A percentile compares a stretch with the other conserved stretches of the same genome.
phyloP scores from a whole-genome alignment of 495 filamentous ascomycete genomes.

The Tuber aestivum region DNA sequence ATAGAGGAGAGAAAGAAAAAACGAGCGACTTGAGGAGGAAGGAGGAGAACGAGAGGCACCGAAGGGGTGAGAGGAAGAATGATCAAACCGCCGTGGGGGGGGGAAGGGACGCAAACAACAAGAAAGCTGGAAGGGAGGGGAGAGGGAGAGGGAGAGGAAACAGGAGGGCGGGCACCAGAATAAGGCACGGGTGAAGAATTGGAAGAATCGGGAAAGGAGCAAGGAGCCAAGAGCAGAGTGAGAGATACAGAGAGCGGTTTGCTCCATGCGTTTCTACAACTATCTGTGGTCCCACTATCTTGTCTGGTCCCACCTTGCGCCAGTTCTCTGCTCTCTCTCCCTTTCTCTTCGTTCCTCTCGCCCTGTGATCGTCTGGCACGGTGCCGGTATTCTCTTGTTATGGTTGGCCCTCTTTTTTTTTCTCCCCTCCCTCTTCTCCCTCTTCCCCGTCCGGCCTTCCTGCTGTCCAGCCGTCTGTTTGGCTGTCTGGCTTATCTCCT shows the following conservation, averaged over 20 bases:
- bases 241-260: background rate
- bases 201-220: background rate
- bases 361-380: background rate
- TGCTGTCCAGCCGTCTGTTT: background rate
- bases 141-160: constrained; percentile 10
- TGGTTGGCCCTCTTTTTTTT: background rate
- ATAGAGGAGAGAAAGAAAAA: constrained; percentile 1
- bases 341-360: background rate
- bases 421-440: background rate
- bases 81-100: background rate
- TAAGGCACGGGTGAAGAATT: background rate
- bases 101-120: background rate
- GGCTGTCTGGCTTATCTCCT: background rate
- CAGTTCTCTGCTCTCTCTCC: background rate
- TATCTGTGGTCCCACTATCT: background rate
- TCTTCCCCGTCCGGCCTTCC: background rate
- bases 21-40: constrained; percentile 32
- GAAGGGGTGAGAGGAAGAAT: background rate
- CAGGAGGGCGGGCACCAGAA: background rate
- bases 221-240: background rate
- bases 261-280: background rate
- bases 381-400: background rate
- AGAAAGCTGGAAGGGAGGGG: constrained; percentile 6
- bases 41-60: constrained; percentile 9
- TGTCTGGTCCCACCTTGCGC: background rate